Conservation (phyloP, 805 yeast genomes). For the Brettanomyces sp. region DNA sequence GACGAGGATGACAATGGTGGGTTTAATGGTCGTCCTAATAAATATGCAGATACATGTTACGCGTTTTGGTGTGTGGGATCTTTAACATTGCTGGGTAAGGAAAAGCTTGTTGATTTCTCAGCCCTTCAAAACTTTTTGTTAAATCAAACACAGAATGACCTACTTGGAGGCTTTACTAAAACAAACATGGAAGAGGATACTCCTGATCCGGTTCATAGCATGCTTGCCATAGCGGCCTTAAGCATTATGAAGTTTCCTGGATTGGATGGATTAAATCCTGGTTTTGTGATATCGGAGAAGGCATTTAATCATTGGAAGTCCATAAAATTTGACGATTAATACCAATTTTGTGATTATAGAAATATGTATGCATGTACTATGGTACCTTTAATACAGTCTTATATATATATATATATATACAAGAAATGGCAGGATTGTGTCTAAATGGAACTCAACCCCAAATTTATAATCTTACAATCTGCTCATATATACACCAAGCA, state of each 20-base stretch:
- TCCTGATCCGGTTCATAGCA: slow-evolving; percentile 67
- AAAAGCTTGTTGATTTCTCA: slow-evolving; percentile 26
- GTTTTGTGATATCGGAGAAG: slow-evolving; percentile 16
- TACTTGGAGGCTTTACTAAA: slow-evolving; percentile 75
- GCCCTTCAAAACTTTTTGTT: slow-evolving; percentile 37
- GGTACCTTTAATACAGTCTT: not conserved
- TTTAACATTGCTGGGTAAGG: slow-evolving; percentile 31
- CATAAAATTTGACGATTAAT: slow-evolving; percentile 1
- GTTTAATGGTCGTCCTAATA: slow-evolving; percentile 80
- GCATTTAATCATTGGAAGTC: slow-evolving; percentile 12
- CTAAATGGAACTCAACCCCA: not conserved
- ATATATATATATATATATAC: not conserved
- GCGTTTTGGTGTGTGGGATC: slow-evolving; percentile 74
- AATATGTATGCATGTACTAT: not conserved
- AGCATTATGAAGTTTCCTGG: slow-evolving; percentile 23
- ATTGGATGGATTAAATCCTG: slow-evolving; percentile 10
- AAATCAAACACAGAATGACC: slow-evolving; percentile 43
- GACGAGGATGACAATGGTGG: slow-evolving; percentile 60
- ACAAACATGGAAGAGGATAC: slow-evolving; percentile 38
- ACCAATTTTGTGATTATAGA: not conserved
- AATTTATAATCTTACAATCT: slow-evolving; percentile 42
- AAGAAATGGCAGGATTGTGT: not conserved
- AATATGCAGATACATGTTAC: slow-evolving; percentile 80
- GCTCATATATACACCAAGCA: slow-evolving; percentile 96
- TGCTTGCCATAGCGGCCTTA: slow-evolving; percentile 48